phyloP scores from a whole-genome alignment of 306 rosid genomes.

The Casuarina glauca region DNA sequence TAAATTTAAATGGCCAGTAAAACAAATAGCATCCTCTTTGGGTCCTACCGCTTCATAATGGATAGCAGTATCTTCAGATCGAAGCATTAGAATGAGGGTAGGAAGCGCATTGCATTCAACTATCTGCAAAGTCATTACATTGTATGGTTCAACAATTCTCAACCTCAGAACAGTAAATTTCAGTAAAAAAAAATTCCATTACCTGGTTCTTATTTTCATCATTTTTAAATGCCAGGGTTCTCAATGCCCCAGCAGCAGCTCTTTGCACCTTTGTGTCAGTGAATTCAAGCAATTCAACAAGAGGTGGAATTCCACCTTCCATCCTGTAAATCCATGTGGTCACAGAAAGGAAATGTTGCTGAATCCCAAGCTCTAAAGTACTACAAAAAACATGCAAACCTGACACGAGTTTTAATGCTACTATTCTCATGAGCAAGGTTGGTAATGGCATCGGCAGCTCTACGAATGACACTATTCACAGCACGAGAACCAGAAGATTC shows the following conservation, averaged over 20 bases:
- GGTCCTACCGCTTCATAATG: constrained; percentile 94
- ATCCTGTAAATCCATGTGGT: constrained; percentile 51
- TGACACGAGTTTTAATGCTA: constrained; percentile 88
- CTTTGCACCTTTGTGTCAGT: constrained; percentile 94
- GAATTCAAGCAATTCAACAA: constrained; percentile 86
- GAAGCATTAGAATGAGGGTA: constrained; percentile 91
- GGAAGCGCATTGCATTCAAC: constrained; percentile 99
- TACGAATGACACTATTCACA: constrained; percentile 84
- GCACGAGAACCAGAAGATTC: constrained; percentile 61
- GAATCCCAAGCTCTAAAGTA: constrained; percentile 11
- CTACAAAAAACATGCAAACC: constrained; percentile 50
- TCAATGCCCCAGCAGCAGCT: constrained; percentile 95
- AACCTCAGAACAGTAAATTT: constrained; percentile 13
- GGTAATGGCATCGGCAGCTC: constrained; percentile 98
- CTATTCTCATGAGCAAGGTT: constrained; percentile 99
- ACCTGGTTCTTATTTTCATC: constrained; percentile 98
- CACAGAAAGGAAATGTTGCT: constrained; percentile 14
- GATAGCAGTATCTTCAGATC: constrained; percentile 94
- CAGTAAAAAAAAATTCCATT: constrained; percentile 17
- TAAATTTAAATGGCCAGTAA: constrained; percentile 22
- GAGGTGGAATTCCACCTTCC: constrained; percentile 99
- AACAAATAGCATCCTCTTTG: constrained; percentile 12
- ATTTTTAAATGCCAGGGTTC: constrained; percentile 93
- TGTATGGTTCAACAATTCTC: constrained; percentile 14
- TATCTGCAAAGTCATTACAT: constrained; percentile 61